Percentiles rank a stretch among this genome's conserved stretches.
phyloP scores from a whole-genome alignment of 164 flowering plant species.

The Saururus chinensis region DNA sequence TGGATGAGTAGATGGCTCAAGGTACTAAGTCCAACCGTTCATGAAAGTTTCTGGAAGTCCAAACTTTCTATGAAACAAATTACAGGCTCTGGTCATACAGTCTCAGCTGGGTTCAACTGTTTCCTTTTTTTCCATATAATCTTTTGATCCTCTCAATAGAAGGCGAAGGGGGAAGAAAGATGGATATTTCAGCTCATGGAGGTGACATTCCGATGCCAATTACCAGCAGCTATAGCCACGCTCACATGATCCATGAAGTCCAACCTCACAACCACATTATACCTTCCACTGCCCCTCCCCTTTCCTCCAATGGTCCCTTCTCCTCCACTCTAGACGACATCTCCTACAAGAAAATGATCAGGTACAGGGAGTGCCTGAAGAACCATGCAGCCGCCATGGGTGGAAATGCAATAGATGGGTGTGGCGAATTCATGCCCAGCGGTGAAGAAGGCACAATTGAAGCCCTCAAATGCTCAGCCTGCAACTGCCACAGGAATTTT shows the following conservation, averaged over 20 bases:
- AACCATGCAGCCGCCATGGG: conserved; percentile 93
- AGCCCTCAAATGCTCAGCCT: conserved; percentile 77
- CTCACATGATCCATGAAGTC: conserved; percentile 37
- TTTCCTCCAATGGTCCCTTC: conserved; percentile 19
- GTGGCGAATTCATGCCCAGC: conserved; percentile 89
- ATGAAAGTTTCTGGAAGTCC: too few species aligned
- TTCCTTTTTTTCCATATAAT: too few species aligned
- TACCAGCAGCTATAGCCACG: conserved; percentile 33
- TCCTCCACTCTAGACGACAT: conserved; percentile 8
- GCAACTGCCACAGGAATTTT: conserved; percentile 91
- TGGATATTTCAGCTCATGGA: conserved; percentile 47
- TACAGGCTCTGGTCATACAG: too few species aligned
- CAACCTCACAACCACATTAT: conserved; percentile 28
- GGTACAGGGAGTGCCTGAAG: conserved; percentile 73
- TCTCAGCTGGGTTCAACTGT: too few species aligned
- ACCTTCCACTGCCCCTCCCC: conserved; percentile 13
- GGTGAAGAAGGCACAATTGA: conserved; percentile 66
- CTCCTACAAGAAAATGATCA: conserved; percentile 31
- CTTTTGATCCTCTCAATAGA: neutral
- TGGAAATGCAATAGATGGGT: conserved; percentile 82
- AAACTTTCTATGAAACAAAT: too few species aligned
- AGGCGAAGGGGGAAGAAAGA: conserved; percentile 3
- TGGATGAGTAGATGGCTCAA: too few species aligned
- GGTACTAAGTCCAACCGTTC: too few species aligned
- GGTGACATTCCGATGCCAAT: conserved; percentile 58